Conservation (phyloP, 139 green algal genomes). For the Chlorella sorokiniana region DNA sequence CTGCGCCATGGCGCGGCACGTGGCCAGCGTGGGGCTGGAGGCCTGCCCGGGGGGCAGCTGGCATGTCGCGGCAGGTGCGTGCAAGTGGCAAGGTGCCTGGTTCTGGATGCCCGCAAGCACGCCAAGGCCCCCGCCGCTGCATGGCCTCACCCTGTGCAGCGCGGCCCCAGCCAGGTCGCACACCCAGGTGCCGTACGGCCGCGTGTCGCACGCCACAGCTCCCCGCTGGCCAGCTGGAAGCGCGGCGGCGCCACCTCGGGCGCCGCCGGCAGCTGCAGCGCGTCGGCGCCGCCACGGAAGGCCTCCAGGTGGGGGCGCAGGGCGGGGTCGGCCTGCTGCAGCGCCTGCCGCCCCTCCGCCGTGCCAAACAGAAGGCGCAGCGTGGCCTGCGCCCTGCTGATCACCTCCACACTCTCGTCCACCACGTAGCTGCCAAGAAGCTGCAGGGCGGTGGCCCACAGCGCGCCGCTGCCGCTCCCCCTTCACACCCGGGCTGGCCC, state of each 20-base stretch:
- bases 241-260: background rate
- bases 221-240: conserved; percentile 3
- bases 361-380: conserved; percentile 42
- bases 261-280: background rate
- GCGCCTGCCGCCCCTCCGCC: conserved; percentile 30
- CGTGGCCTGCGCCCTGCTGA: conserved; percentile 44
- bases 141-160: conserved; percentile 35
- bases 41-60: conserved; percentile 5
- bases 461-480: background rate
- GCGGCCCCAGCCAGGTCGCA: conserved; percentile 57
- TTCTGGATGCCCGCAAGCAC: too few relatives aligned
- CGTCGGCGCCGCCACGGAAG: background rate
- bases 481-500: conserved; percentile 14
- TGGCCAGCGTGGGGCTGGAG: conserved; percentile 28
- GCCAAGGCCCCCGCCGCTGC: background rate
- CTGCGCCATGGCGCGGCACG: conserved; percentile 36
- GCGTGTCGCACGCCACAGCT: conserved; percentile 38
- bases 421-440: conserved; percentile 56
- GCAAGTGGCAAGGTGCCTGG: too few relatives aligned
- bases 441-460: conserved; percentile 34
- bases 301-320: conserved; percentile 10
- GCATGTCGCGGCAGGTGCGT: too few relatives aligned
- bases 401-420: conserved; percentile 41
- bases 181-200: conserved; percentile 56
- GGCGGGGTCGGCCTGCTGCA: conserved; percentile 3